A percentile compares a stretch with the other conserved stretches of the same genome.
These are phyloP conservation scores for Craterostigma plantagineum DNA, from an alignment of 257 asterid genomes.

Conservation along the genomic window DNA sequence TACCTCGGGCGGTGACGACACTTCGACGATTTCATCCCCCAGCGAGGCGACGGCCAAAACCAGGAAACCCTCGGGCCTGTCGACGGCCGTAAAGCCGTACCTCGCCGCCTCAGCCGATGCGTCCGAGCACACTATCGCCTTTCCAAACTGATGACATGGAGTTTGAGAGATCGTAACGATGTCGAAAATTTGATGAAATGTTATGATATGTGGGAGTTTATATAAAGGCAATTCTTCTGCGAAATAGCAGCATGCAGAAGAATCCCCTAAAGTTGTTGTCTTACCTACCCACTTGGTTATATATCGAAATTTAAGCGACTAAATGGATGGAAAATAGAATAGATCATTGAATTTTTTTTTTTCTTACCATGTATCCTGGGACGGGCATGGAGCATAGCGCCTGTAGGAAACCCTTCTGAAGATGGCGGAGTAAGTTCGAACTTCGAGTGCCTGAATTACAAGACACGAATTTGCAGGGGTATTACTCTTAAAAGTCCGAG, in stretches of 20 bases:
- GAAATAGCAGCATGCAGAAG: too few species aligned
- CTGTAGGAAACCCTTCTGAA: conserved; percentile 72
- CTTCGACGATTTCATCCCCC: neutral
- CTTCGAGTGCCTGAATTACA: conserved; percentile 42
- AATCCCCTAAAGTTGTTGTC: too few species aligned
- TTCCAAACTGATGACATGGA: conserved; percentile 55
- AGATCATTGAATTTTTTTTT: too few species aligned
- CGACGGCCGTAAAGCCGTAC: conserved; percentile 76
- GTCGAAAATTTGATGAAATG: too few species aligned
- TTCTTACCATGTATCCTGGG: conserved; percentile 68
- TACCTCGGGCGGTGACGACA: conserved; percentile 14
- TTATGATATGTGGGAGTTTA: too few species aligned
- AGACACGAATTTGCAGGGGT: neutral
- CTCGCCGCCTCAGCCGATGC: conserved; percentile 82
- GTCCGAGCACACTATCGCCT: conserved; percentile 75
- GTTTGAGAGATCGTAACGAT: too few species aligned
- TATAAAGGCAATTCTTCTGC: too few species aligned
- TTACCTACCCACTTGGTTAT: too few species aligned
- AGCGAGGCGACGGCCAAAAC: conserved; percentile 25
- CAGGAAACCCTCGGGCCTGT: conserved; percentile 74
- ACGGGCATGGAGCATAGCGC: conserved; percentile 53
- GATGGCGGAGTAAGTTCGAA: conserved; percentile 60
- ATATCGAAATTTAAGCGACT: too few species aligned
- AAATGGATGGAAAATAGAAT: too few species aligned
- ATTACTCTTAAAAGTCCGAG: too few species aligned